These are phyloP conservation scores for Amphirosellinia nigrospora DNA, from an alignment of 495 filamentous ascomycete genomes.

Conservation along the genomic window DNA sequence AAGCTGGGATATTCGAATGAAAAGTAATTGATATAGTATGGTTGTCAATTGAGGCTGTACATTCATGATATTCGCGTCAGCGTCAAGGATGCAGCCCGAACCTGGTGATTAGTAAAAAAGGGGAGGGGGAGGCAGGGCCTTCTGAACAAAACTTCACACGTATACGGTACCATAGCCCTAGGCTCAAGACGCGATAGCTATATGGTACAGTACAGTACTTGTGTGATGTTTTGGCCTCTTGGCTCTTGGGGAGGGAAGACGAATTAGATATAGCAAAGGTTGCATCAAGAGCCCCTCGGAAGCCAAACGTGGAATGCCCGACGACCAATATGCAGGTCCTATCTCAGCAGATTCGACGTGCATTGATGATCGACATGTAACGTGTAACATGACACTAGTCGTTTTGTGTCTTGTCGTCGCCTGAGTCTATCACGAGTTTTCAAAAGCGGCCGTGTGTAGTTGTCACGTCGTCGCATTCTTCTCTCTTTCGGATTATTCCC, in stretches of 20 bases:
- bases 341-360: slow-evolving; percentile 10
- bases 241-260: not conserved
- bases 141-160: too few species aligned
- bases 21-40: not conserved
- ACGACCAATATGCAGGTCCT: slow-evolving; percentile 8
- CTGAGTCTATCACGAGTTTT: slow-evolving; percentile 4
- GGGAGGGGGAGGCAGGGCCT: too few species aligned
- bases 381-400: not conserved
- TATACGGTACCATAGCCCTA: too few species aligned
- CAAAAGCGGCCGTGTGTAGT: not conserved
- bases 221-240: too few species aligned
- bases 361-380: slow-evolving; percentile 14
- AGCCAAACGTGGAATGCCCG: slow-evolving; percentile 19
- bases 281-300: slow-evolving; percentile 12
- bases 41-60: not conserved
- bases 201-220: too few species aligned
- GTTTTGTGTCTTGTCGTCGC: slow-evolving; percentile 4
- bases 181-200: too few species aligned
- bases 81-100: too few species aligned
- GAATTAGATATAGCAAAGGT: not conserved
- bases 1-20: not conserved
- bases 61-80: not conserved
- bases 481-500: not conserved
- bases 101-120: slow-evolving; percentile 7
- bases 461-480: slow-evolving; percentile 2